These are phyloP conservation scores for Dendrostoma leiphaemia DNA, from an alignment of 2,329 filamentous ascomycete species.

Conservation along the genomic window DNA sequence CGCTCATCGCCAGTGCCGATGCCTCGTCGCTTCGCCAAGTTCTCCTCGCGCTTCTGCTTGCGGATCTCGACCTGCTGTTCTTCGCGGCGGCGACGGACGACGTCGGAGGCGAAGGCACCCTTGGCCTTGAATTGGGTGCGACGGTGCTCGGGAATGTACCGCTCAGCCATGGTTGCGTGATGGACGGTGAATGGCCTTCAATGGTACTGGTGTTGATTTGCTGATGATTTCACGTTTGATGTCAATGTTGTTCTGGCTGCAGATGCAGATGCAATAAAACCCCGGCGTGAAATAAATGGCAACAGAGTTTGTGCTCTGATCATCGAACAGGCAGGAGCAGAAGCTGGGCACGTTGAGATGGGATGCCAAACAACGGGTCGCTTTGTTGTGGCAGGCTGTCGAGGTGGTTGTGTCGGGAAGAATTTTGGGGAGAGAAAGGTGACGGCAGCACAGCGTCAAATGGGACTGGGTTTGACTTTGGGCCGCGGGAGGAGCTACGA, in stretches of 20 bases:
- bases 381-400: conserved; percentile 6
- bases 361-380: conserved; percentile 1
- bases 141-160: conserved; percentile 99
- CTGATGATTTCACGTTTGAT: background rate
- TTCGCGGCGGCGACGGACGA: conserved; percentile 95
- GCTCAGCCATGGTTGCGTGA: conserved; percentile 84
- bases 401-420: conserved; percentile 14
- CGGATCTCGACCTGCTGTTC: conserved; percentile 99
- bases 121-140: conserved; percentile 99
- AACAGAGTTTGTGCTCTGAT: background rate
- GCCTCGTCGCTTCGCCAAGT: conserved; percentile 95
- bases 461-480: conserved; percentile 12
- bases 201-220: conserved; percentile 1
- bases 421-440: conserved; percentile 18
- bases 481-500: conserved; percentile 6
- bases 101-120: conserved; percentile 98
- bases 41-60: conserved; percentile 98
- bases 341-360: background rate
- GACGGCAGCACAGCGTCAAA: conserved; percentile 5
- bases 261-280: background rate
- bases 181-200: background rate
- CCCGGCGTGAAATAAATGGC: background rate
- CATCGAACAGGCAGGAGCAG: background rate
- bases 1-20: conserved; percentile 79
- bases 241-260: background rate